Evolutionary conservation across 1,139 yeast species (phyloP).

Genomic region (Pichia sp.): DNA sequence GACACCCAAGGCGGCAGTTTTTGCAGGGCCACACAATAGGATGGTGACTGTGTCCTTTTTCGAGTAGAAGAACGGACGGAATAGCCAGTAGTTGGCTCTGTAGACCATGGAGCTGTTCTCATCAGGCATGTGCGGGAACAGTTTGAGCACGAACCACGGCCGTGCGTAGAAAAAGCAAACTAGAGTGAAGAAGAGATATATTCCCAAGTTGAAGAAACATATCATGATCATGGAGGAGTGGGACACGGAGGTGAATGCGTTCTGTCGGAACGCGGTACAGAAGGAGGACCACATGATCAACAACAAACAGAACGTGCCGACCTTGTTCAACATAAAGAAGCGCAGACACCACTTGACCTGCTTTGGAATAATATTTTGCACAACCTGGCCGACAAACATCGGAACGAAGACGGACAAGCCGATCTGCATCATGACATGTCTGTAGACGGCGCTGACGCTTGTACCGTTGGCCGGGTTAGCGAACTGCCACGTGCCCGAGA

Average conservation of each 20-base stretch:
- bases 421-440: constrained; percentile 76
- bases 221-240: constrained; percentile 62
- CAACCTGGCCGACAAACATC: constrained; percentile 77
- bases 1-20: constrained; percentile 88
- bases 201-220: constrained; percentile 75
- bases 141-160: constrained; percentile 45
- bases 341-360: constrained; percentile 58
- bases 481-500: constrained; percentile 55
- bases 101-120: constrained; percentile 42
- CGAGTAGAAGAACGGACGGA: constrained; percentile 66
- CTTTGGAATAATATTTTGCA: constrained; percentile 64
- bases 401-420: constrained; percentile 84
- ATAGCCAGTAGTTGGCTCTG: constrained; percentile 34
- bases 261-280: constrained; percentile 80
- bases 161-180: constrained; percentile 57
- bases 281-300: constrained; percentile 81
- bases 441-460: constrained; percentile 53
- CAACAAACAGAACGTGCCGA: constrained; percentile 73
- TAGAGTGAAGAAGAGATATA: constrained; percentile 68
- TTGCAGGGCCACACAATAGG: constrained; percentile 88
- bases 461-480: constrained; percentile 75
- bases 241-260: constrained; percentile 65
- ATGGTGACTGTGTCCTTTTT: constrained; percentile 71
- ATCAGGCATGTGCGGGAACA: constrained; percentile 47
- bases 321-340: constrained; percentile 59